Evolutionary conservation across 2,329 filamentous ascomycete species (phyloP), one percentile per base, ranked within the genome.

Genomic region (Aspergillus fijiensis): DNA sequence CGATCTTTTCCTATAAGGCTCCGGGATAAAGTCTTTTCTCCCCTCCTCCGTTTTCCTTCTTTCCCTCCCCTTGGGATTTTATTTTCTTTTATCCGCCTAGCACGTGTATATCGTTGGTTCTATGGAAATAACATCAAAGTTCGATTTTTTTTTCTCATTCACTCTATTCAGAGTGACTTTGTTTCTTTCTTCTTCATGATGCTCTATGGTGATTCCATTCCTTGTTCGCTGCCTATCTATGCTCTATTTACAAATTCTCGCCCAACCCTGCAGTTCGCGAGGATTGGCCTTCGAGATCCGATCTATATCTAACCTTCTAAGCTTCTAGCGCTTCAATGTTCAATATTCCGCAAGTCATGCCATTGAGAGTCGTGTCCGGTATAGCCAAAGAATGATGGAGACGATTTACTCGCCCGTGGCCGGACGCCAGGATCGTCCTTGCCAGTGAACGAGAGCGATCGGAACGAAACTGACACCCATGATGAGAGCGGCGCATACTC

Each of bases 391-490:
- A 27, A 51, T 39, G 29, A 16, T 7, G 16, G 10, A 10, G 48
- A 33, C 19, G 53, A 31, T 58, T 29, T 57, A 63, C 33, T 56
- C 29, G 9, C 49, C 47, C 5, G 29, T 52, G 27, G 51, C n/a
- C 10, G 57, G 63, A 65, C 70, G 69, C 69, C 69, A 70, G 9
- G 16, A 33, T 45, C 58, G 61, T 39, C 70, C 71, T 49, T 65
- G 62, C 65, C 65, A 69, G 4, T 77, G 71, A 54, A 75, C 53
- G 55, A 69, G 57, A 5, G 72, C 60, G 3, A 68, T 75, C 12
- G 72, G 74, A 21, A 75, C 65, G 3, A 75, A 65, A 60, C 74
- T 73, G 52, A 68, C 68, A 10, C 62, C 66, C 27, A 74, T 65
- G 47, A 76, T 64, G 42, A 76, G 60, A 16, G 66, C 73, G 21